Base-by-base conservation (phyloP, 495 filamentous ascomycete species). In the Penicillium taxi region DNA sequence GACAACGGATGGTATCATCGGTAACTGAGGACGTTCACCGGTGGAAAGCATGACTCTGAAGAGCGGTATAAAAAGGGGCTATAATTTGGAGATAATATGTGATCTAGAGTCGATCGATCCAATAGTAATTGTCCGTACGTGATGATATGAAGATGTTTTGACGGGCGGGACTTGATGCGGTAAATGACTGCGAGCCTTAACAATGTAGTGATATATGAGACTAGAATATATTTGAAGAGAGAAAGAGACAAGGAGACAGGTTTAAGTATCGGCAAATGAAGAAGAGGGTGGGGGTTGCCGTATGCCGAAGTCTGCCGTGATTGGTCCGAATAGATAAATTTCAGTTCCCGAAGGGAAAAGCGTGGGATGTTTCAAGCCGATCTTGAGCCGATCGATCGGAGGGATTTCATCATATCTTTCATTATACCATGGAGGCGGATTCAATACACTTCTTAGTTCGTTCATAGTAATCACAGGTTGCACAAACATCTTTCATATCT, bases 41-140 rank as follows among this genome's bases (percentile, higher is more conserved):
- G 67, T 49, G 38, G 60, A 67, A 38, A 73, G 51, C 69, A 72
- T 72, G 44, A 32, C 65, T 55, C n/a, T 34, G 28, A 32, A 30
- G 42, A 18, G 12, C n/a, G 46, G 27, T 12, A 32, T 20, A 34
- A 30, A 35, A 17, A 9, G 34, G 12, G 24, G 13, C 5, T 16
- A 1, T 16, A 17, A 25, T 31, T 37, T 28, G 12, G 18, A 28
- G 20, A 19, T 17, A 26, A 28, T 6, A 18, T 6, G 37, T 21
- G 26, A 39, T 32, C 17, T 7, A 20, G 29, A 11, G 6, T 15
- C 20, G 29, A 29, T 22, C 27, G 24, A 22, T 13, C 7, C 40
- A 35, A 42, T 20, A 36, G 21, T 30, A 39, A 43, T 39, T 19
- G 40, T 30, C 42, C 45, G 44, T 32, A 33, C n/a, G 35, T 31